Evolutionary conservation across 169 alveolate genomes (phyloP), one percentile per base, ranked within the genome.

Genomic region (Miamiensis avidus): DNA sequence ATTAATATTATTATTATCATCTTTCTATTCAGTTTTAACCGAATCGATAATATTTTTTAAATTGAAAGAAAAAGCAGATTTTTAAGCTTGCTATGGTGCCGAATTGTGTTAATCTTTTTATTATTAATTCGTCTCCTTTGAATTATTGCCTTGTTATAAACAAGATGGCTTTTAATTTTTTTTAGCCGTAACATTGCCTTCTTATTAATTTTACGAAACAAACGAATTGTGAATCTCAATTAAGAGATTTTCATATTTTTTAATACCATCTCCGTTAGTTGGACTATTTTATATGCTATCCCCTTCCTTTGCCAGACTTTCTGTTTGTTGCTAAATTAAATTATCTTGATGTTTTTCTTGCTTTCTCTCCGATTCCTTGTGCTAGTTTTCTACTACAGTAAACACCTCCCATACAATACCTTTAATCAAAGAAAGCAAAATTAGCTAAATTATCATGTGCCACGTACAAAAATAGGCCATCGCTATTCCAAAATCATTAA

Each of bases 321-420:
- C 27, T n/a, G n/a, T 6, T 78, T 27, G 0, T 33, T 78, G 29
- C 0, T 64, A 34, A 79, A n/a, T 79, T 74, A 29, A 25, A 34
- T 49, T 79, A 29, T 64, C 31, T 79, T 75, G 11, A 15, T n/a
- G 27, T 29, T 73, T 15, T 15, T 15, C 28, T n/a, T 4, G 28
- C 26, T 29, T 26, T 75, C n/a, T n/a, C n/a, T 79, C 84, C 64
- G 20, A n/a, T 79, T 34, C 6, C 72, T 83, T 74, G 0, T 49
- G 15, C 6, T 27, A 34, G 29, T 34, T 15, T 26, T 75, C 28
- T 27, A 85, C 86, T 1, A 85, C 82, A 16, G 82, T 78, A 65
- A 85, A 85, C 1, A 85, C 89, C 26, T 85, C 89, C 89, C 89
- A 85, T 29, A 85, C 76, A 49, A 85, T 69, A 29, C 89, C 84